Percentiles rank a stretch among this genome's conserved stretches.
These are phyloP conservation scores for Septoria petroselini DNA, from an alignment of 2,329 filamentous ascomycete species.

Conservation along the genomic window DNA sequence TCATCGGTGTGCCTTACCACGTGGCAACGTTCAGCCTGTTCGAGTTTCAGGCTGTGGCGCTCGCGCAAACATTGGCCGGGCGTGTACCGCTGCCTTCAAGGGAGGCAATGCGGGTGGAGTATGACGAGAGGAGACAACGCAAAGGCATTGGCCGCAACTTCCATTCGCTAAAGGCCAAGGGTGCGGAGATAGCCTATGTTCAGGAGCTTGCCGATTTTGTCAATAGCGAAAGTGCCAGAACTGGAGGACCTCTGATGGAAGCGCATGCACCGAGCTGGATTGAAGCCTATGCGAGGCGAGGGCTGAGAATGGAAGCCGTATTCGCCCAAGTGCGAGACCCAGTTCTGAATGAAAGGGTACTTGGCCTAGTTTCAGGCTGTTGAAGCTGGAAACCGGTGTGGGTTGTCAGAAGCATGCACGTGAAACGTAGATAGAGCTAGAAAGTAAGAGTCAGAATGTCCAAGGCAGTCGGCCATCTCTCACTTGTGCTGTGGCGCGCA, in stretches of 20 bases:
- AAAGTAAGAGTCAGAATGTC: background rate
- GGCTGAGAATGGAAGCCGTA: constrained; percentile 37
- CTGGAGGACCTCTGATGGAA: constrained; percentile 27
- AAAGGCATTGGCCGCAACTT: constrained; percentile 47
- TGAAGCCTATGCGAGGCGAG: constrained; percentile 36
- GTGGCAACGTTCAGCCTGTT: constrained; percentile 67
- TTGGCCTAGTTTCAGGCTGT: constrained; percentile 13
- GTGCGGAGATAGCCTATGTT: constrained; percentile 42
- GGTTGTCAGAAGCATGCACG: background rate
- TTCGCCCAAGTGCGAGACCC: constrained; percentile 18
- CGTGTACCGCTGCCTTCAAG: constrained; percentile 48
- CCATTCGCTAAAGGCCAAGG: constrained; percentile 43
- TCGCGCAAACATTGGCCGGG: constrained; percentile 57
- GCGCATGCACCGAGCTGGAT: constrained; percentile 42
- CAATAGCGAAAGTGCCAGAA: constrained; percentile 35
- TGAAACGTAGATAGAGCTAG: background rate
- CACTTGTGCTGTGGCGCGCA: background rate
- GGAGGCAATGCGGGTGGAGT: constrained; percentile 46
- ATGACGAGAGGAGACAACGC: constrained; percentile 35
- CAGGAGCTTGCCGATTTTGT: constrained; percentile 42
- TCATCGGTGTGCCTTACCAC: constrained; percentile 65
- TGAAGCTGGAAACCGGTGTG: constrained; percentile 1
- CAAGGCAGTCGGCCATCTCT: background rate
- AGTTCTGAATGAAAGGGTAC: constrained; percentile 11
- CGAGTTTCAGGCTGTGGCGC: constrained; percentile 64